phyloP scores from a whole-genome alignment of 306 rosid species.

The Fragaria iinumae region DNA sequence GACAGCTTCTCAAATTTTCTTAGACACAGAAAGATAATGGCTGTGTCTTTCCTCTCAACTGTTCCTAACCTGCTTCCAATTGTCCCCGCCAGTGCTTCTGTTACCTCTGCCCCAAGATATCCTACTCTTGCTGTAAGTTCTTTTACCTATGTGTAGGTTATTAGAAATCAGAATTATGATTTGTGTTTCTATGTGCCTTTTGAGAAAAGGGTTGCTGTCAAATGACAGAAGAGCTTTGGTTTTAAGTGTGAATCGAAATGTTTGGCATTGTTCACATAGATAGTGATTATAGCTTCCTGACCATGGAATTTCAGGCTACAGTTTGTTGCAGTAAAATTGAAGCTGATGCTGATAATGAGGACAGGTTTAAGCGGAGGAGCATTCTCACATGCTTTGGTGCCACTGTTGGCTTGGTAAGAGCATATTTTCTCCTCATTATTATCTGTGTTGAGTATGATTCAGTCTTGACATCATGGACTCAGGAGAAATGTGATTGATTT shows the following conservation, averaged over 20 bases:
- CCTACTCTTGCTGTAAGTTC: conserved; percentile 56
- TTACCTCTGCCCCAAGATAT: conserved; percentile 30
- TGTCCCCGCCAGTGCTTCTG: conserved; percentile 27
- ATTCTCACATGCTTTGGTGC: conserved; percentile 65
- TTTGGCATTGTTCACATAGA: neutral
- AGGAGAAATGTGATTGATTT: neutral
- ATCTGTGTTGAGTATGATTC: neutral
- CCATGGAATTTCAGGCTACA: conserved; percentile 42
- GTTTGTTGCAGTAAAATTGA: conserved; percentile 51
- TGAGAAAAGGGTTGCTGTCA: conserved; percentile 17
- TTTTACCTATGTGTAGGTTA: neutral
- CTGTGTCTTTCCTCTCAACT: conserved; percentile 66
- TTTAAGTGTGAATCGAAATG: neutral
- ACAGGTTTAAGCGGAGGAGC: conserved; percentile 41
- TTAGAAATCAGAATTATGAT: neutral
- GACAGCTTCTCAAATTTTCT: conserved; percentile 5
- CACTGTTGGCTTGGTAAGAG: conserved; percentile 69
- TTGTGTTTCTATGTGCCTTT: neutral
- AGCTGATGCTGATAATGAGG: conserved; percentile 35
- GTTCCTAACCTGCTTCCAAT: conserved; percentile 48
- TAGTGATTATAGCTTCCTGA: conserved; percentile 8
- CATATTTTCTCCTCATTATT: conserved; percentile 10
- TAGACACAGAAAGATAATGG: conserved; percentile 40
- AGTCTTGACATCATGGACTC: neutral
- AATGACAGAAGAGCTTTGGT: neutral